phyloP scores from a whole-genome alignment of 75 land plant species.

The Sequoia sempervirens region DNA sequence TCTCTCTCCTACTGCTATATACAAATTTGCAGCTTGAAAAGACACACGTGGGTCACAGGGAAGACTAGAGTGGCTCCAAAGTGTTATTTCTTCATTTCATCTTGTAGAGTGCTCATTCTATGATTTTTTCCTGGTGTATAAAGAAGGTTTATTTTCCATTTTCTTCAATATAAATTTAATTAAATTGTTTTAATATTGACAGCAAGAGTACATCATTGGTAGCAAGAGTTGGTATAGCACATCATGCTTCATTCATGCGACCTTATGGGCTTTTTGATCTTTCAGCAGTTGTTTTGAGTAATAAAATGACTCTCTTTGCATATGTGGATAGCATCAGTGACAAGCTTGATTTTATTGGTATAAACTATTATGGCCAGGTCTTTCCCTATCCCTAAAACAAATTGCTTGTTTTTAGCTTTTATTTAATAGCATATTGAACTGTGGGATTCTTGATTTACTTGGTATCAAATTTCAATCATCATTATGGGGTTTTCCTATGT shows the following conservation, averaged over 20 bases:
- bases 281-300: slow-evolving; percentile 72
- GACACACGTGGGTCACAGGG: slow-evolving; percentile 1
- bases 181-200: neutral
- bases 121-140: neutral
- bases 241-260: slow-evolving; percentile 94
- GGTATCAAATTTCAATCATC: neutral
- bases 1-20: neutral
- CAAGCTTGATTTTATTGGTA: slow-evolving; percentile 88
- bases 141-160: slow-evolving; percentile 1
- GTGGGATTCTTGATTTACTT: neutral
- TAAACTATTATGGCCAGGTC: slow-evolving; percentile 99
- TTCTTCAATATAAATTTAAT: neutral
- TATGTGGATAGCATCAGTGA: slow-evolving; percentile 73
- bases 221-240: slow-evolving; percentile 84
- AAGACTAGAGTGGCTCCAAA: neutral
- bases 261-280: slow-evolving; percentile 97
- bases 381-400: neutral
- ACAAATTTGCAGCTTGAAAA: neutral
- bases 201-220: slow-evolving; percentile 29
- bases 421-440: neutral
- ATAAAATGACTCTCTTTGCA: slow-evolving; percentile 73
- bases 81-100: neutral
- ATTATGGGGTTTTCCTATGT: neutral
- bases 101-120: neutral
- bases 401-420: neutral